phyloP scores from a whole-genome alignment of 306 rosid species.

The Inga laurina region DNA sequence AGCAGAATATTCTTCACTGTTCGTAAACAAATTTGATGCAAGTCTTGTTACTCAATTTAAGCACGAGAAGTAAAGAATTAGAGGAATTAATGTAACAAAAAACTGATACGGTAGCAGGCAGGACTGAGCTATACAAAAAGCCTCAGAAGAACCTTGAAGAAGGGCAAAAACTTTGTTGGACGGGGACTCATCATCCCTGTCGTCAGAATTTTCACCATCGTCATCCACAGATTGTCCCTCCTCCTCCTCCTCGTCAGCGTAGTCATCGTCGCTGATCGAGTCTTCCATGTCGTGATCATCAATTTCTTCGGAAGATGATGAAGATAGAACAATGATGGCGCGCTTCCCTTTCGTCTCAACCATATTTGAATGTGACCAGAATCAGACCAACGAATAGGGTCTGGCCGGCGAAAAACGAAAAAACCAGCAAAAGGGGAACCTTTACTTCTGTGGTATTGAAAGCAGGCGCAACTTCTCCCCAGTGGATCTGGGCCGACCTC shows the following conservation, averaged over 20 bases:
- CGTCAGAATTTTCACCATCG: constrained; percentile 18
- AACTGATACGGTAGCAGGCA: neutral
- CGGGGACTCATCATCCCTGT: constrained; percentile 43
- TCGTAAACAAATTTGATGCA: constrained; percentile 1
- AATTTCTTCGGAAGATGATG: constrained; percentile 39
- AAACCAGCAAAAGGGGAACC: neutral
- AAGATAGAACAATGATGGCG: constrained; percentile 29
- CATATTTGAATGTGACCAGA: constrained; percentile 32
- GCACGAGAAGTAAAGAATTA: neutral
- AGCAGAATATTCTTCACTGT: neutral
- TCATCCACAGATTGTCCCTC: constrained; percentile 22
- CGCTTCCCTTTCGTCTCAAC: constrained; percentile 33
- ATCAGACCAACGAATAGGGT: neutral
- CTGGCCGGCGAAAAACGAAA: too few species aligned
- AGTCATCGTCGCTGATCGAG: neutral
- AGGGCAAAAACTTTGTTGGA: constrained; percentile 45
- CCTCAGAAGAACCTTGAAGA: constrained; percentile 51
- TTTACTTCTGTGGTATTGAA: neutral
- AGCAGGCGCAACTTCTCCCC: neutral
- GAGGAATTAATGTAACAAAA: neutral
- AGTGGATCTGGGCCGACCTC: neutral
- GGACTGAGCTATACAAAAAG: neutral
- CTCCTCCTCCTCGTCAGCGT: neutral
- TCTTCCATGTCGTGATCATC: constrained; percentile 4
- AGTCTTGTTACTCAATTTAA: neutral